A percentile compares a stretch with the other conserved stretches of the same genome.
Conservation (phyloP, 108 stramenopile genomes). For the Hondaea fermentalgiana region DNA sequence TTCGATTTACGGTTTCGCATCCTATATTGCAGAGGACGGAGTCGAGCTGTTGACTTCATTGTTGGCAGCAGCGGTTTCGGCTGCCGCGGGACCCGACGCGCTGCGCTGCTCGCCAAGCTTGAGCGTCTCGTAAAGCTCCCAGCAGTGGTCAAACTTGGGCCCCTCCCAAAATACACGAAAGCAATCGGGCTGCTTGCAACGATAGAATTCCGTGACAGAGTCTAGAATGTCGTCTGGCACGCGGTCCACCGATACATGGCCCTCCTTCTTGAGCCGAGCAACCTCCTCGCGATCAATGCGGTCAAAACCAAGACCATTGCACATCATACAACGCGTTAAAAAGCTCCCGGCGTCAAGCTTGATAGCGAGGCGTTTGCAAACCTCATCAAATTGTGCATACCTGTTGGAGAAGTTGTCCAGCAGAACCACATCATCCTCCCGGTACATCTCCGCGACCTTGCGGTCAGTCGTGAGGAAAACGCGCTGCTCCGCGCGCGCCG, state of each 20-base stretch:
- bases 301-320: not conserved
- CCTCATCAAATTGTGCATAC: not conserved
- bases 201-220: not conserved
- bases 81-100: no score
- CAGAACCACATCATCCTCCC: not conserved
- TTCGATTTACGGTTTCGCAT: no score
- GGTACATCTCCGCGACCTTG: not conserved
- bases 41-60: no score
- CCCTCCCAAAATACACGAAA: not conserved
- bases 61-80: no score
- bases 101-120: no score
- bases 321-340: not conserved
- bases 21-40: no score
- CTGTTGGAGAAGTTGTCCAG: not conserved
- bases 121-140: not conserved
- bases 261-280: not conserved
- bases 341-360: not conserved
- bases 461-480: not conserved
- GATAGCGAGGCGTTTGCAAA: not conserved
- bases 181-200: not conserved
- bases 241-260: not conserved
- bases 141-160: conserved; percentile 1
- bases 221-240: not conserved
- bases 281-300: not conserved
- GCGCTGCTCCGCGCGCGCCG: not conserved